phyloP scores from a whole-genome alignment of 106 monocot genomes.

The Chionographis japonica region DNA sequence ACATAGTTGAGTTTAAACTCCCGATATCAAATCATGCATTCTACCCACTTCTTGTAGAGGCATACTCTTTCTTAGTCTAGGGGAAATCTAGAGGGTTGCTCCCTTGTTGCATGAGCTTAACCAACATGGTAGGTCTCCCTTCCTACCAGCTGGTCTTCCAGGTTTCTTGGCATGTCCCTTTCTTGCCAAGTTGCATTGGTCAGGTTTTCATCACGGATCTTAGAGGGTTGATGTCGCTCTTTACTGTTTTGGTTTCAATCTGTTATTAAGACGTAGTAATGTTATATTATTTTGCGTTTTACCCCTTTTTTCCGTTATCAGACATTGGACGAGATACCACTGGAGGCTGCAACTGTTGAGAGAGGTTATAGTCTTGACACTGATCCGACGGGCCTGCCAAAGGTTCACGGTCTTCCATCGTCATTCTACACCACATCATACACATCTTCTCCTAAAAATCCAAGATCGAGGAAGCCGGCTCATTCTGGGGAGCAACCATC shows the following conservation, averaged over 20 bases:
- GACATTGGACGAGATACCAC: slow-evolving; percentile 73
- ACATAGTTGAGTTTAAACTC: too few species aligned
- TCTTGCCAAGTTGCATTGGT: too few species aligned
- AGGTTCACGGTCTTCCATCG: slow-evolving; percentile 35
- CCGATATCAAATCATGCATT: too few species aligned
- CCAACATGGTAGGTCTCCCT: slow-evolving; percentile 49
- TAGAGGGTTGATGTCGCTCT: too few species aligned
- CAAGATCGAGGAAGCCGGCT: slow-evolving; percentile 35
- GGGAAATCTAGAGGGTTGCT: too few species aligned
- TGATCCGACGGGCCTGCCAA: slow-evolving; percentile 58
- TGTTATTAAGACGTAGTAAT: not conserved
- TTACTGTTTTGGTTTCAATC: not conserved
- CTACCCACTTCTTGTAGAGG: too few species aligned
- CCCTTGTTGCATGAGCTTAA: slow-evolving; percentile 34
- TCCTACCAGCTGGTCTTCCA: too few species aligned
- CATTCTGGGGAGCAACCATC: slow-evolving; percentile 50
- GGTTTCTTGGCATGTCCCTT: too few species aligned
- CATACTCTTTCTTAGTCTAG: too few species aligned
- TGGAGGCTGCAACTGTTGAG: slow-evolving; percentile 65
- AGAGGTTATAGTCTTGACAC: slow-evolving; percentile 41
- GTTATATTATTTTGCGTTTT: not conserved
- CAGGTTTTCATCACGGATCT: too few species aligned
- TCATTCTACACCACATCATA: slow-evolving; percentile 36
- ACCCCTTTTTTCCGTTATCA: slow-evolving; percentile 13
- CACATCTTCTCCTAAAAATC: slow-evolving; percentile 31